Evolutionary conservation across 305 asterid species (phyloP), one percentile per base, ranked within the genome.

Genomic region (Rubia peregrina): DNA sequence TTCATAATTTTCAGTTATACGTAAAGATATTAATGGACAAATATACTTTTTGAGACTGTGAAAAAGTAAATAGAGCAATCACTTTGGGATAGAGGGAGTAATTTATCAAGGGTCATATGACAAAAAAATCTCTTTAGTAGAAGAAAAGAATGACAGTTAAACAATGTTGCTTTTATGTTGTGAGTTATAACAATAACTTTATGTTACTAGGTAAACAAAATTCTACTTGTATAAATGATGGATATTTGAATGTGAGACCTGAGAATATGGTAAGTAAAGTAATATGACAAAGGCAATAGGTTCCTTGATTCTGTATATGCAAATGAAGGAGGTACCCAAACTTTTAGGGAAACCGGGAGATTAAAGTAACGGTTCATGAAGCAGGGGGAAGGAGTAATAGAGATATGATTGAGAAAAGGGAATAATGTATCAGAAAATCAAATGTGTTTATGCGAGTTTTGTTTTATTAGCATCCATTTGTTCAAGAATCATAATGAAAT

Each of bases 141-240:
- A 53, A 33, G 33, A n/a, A 68, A 56, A 53, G 57, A 17, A 46
- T 53, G 68, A 60, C 72, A 24, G 26, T 22, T n/a, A 46, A 41
- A 67, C 53, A 51, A 21, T 61, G 22, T 51, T 69, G 26, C 59
- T 71, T 30, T 17, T 11, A 6, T 69, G 16, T 13, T 66, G 24
- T 55, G 49, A 19, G 26, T 19, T 6, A 19, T 7, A 19, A 56
- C 61, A 19, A 19, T 36, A 53, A 17, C 9, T 6, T 53, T 17
- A 5, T 36, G 40, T 16, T n/a, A 17, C 60, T 3, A 6, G 60
- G 4, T n/a, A 17, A 53, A 53, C 22, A 53, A 53, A 53, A 17
- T 19, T 51, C 22, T 51, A 51, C 60, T 53, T 53, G 60, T 53
- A n/a, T 5, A n/a, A 4, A 53, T 53, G 10, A 46, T 46, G 53